phyloP scores from a whole-genome alignment of 805 yeast genomes.

The Ogataea kodamae region DNA sequence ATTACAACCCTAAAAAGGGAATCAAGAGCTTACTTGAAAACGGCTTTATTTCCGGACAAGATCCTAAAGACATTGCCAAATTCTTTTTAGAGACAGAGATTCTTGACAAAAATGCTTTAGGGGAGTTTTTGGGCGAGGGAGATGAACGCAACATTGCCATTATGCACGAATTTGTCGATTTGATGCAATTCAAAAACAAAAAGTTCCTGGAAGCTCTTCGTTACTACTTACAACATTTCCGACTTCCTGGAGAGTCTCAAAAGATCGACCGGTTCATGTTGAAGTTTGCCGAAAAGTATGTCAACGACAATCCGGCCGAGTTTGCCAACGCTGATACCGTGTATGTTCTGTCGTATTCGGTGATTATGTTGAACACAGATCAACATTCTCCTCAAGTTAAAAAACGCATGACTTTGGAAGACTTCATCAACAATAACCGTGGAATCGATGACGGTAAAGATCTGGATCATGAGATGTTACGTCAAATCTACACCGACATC shows the following conservation, averaged over 20 bases:
- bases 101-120: constrained; percentile 77
- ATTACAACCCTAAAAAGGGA: constrained; percentile 82
- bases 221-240: constrained; percentile 75
- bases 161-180: constrained; percentile 92
- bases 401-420: constrained; percentile 82
- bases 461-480: constrained; percentile 69
- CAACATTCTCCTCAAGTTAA: constrained; percentile 86
- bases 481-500: constrained; percentile 73
- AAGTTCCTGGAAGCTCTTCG: constrained; percentile 86
- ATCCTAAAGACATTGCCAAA: constrained; percentile 67
- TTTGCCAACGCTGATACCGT: constrained; percentile 94
- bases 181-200: constrained; percentile 67
- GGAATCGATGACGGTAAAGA: constrained; percentile 93
- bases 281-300: constrained; percentile 91
- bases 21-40: constrained; percentile 56
- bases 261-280: constrained; percentile 95
- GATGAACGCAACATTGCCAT: constrained; percentile 69
- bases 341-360: constrained; percentile 87
- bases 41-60: constrained; percentile 58
- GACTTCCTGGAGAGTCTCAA: constrained; percentile 98
- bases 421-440: constrained; percentile 78
- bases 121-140: constrained; percentile 92
- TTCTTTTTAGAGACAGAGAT: constrained; percentile 69
- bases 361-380: constrained; percentile 91
- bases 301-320: constrained; percentile 80